phyloP scores from a whole-genome alignment of 176 grass and related monocot genomes.

The Triticum urartu region DNA sequence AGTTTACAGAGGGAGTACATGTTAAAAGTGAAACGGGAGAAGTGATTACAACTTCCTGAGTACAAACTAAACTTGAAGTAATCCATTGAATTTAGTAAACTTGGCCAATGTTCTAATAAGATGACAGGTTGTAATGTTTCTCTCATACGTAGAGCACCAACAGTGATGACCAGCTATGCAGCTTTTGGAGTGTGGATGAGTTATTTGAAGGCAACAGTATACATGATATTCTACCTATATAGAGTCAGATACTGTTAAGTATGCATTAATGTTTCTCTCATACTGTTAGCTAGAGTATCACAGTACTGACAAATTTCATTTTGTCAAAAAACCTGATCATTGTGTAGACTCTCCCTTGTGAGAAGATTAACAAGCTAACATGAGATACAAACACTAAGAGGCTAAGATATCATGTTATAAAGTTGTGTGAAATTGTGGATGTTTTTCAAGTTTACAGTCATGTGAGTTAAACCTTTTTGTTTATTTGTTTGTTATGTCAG shows the following conservation, averaged over 20 bases:
- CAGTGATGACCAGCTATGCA: not conserved
- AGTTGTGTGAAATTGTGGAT: not conserved
- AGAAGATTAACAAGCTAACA: not conserved
- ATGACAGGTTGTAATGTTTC: not conserved
- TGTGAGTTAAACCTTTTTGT: not conserved
- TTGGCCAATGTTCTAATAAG: not conserved
- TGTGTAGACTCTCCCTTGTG: not conserved
- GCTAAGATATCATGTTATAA: not conserved
- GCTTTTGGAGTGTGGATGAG: not conserved
- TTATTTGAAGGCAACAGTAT: not conserved
- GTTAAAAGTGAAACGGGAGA: conserved; percentile 5
- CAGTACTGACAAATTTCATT: not conserved
- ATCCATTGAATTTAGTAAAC: not conserved
- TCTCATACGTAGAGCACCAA: not conserved
- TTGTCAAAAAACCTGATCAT: not conserved
- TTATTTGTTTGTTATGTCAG: not conserved
- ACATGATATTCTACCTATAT: not conserved
- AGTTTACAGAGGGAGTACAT: not conserved
- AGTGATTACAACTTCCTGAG: not conserved
- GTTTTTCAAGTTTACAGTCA: not conserved
- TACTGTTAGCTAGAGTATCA: not conserved
- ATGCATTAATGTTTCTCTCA: not conserved
- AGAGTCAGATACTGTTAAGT: not conserved
- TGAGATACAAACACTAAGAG: not conserved
- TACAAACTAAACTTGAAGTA: not conserved